Percentiles rank a stretch among this genome's conserved stretches.
phyloP scores from a whole-genome alignment of 768 basidiomycete species.

The Auriscalpium microsporum region DNA sequence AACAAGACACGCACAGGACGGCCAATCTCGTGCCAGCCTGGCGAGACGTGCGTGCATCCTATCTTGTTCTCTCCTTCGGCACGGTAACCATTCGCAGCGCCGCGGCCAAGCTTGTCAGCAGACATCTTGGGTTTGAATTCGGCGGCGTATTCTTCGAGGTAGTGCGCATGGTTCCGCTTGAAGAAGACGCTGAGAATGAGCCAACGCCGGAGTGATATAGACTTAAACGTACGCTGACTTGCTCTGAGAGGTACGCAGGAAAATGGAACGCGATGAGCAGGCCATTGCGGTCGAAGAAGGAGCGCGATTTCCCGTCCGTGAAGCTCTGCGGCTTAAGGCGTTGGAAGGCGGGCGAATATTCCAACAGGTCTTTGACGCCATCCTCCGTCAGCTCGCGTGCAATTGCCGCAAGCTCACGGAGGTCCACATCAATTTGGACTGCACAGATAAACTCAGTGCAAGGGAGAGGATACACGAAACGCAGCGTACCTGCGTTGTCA shows the following conservation, averaged over 20 bases:
- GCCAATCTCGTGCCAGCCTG: not conserved
- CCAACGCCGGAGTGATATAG: not conserved
- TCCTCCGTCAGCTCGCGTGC: not conserved
- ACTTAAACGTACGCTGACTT: not conserved
- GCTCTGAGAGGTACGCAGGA: not conserved
- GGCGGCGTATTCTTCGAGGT: not conserved
- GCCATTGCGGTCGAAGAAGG: not conserved
- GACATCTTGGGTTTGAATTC: not conserved
- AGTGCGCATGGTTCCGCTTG: not conserved
- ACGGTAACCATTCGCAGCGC: not conserved
- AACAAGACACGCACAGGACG: not conserved
- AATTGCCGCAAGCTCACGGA: not conserved
- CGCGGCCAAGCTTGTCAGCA: not conserved
- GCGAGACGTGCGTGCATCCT: not conserved
- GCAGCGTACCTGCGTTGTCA: not conserved
- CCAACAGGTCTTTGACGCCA: not conserved
- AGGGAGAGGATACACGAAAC: not conserved
- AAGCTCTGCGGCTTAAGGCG: not conserved
- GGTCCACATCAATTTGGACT: not conserved
- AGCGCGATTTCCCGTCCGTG: not conserved
- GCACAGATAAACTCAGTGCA: not conserved
- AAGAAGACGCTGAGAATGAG: not conserved
- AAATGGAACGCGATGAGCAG: not conserved
- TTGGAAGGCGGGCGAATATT: not conserved
- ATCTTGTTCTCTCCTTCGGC: not conserved